Conservation (phyloP, 257 asterid genomes). For the Przewalskia tangutica region DNA sequence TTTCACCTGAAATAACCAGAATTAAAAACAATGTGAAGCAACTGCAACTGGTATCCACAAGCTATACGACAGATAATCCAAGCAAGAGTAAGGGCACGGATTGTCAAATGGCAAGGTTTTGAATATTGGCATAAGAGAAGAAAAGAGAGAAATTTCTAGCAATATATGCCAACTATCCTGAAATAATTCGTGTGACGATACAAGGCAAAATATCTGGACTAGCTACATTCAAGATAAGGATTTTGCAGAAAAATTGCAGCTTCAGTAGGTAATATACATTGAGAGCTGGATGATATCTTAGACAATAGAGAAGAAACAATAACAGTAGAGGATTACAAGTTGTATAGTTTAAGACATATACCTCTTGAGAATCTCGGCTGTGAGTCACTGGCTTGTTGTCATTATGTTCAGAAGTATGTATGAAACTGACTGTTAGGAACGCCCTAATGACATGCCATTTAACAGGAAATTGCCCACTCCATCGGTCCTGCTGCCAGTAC, state of each 20-base stretch:
- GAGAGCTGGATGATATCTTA: neutral
- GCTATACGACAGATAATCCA: neutral
- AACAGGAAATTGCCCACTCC: slow-evolving; percentile 98
- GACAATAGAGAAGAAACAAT: neutral
- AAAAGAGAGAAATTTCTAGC: neutral
- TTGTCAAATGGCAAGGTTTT: neutral
- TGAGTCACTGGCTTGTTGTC: slow-evolving; percentile 99
- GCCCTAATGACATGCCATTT: slow-evolving; percentile 87
- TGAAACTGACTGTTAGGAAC: slow-evolving; percentile 93
- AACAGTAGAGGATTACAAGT: slow-evolving; percentile 4
- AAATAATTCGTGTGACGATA: neutral
- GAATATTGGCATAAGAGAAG: neutral
- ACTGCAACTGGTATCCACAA: neutral
- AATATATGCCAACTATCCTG: neutral
- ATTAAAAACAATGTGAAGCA: neutral
- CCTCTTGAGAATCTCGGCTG: slow-evolving; percentile 99
- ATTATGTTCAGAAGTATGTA: slow-evolving; percentile 78
- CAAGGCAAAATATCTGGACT: neutral
- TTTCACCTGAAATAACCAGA: slow-evolving; percentile 55
- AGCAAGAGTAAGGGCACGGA: neutral
- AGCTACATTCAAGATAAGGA: neutral
- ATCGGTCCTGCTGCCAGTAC: slow-evolving; percentile 99
- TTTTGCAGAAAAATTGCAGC: neutral
- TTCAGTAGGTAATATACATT: neutral
- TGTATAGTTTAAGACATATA: slow-evolving; percentile 15